Evolutionary conservation across 1,139 yeast genomes (phyloP).

Genomic region (Chernovozyma sophiae-reginae): DNA sequence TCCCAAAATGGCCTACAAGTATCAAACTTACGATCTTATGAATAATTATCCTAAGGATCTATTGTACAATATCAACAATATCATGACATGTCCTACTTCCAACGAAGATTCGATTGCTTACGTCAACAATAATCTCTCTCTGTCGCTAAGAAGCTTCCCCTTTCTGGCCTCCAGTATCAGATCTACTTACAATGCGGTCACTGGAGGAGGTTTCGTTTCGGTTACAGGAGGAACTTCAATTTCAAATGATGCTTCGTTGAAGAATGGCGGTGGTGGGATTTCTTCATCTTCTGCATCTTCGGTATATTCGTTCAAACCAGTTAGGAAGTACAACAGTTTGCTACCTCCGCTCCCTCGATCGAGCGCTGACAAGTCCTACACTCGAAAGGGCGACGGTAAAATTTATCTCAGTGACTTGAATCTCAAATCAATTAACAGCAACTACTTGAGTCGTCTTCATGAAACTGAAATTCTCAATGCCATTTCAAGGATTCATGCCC

Average conservation of each 20-base stretch:
- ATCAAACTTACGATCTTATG: constrained; percentile 36
- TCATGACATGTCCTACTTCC: constrained; percentile 13
- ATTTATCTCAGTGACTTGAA: constrained; percentile 40
- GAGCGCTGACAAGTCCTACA: constrained; percentile 23
- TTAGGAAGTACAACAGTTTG: constrained; percentile 31
- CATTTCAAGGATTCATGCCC: constrained; percentile 22
- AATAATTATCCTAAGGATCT: constrained; percentile 36
- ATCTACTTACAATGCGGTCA: neutral
- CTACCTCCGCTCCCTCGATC: constrained; percentile 34
- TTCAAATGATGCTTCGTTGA: constrained; percentile 1
- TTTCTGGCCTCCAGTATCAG: constrained; percentile 2
- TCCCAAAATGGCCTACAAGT: constrained; percentile 28
- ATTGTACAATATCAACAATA: constrained; percentile 18
- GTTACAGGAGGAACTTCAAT: neutral
- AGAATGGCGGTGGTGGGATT: too few species aligned
- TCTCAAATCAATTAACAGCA: constrained; percentile 35
- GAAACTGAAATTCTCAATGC: constrained; percentile 36
- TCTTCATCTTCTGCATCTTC: neutral
- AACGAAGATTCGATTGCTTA: constrained; percentile 1
- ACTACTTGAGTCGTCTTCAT: constrained; percentile 26
- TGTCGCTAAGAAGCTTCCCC: constrained; percentile 1
- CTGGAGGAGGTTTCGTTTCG: neutral
- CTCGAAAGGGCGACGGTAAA: constrained; percentile 35
- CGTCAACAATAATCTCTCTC: neutral
- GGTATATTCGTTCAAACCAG: constrained; percentile 24